Conservation (phyloP, 176 grass and related monocot species). For the Eleusine indica region DNA sequence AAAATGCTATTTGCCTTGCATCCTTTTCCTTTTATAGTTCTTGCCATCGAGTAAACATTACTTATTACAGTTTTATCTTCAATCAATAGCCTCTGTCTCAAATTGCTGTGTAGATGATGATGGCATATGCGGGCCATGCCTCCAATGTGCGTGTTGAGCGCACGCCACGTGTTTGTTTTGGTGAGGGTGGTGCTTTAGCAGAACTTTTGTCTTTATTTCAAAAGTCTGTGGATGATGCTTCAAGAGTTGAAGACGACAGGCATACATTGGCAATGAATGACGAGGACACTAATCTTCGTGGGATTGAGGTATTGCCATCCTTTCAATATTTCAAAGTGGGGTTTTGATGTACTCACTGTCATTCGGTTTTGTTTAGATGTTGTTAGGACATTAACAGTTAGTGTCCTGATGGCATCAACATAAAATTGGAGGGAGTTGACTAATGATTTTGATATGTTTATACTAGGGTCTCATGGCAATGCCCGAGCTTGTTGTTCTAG, state of each 20-base stretch:
- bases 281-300: constrained; percentile 47
- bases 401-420: background rate
- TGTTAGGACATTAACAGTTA: background rate
- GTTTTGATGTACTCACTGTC: constrained; percentile 21
- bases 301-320: constrained; percentile 64
- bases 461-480: constrained; percentile 71
- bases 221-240: constrained; percentile 42
- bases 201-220: constrained; percentile 82
- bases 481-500: constrained; percentile 82
- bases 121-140: constrained; percentile 66
- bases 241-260: constrained; percentile 33
- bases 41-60: background rate
- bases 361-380: background rate
- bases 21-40: background rate
- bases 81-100: background rate
- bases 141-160: constrained; percentile 76
- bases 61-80: constrained; percentile 5
- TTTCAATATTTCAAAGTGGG: constrained; percentile 26
- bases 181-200: constrained; percentile 69
- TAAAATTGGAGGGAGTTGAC: background rate
- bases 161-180: constrained; percentile 54
- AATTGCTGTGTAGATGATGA: constrained; percentile 62
- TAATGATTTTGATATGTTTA: constrained; percentile 11
- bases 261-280: constrained; percentile 43
- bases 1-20: constrained; percentile 7